phyloP scores from a whole-genome alignment of 2,329 filamentous ascomycete species.

The Leptosphaerulina australis region DNA sequence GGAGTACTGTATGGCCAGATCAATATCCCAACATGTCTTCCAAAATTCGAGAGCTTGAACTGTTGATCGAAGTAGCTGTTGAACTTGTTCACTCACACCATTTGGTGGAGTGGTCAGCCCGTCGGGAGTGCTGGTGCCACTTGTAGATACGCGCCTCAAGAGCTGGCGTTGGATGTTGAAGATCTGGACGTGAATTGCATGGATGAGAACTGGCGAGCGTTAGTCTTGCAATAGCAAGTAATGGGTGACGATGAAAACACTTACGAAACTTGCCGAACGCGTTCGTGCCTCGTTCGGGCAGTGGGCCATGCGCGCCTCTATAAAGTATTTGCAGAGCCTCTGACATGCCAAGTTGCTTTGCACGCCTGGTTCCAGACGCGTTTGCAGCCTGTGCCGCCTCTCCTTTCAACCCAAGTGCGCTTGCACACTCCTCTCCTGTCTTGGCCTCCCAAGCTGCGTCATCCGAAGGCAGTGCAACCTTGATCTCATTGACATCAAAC shows the following conservation, averaged over 20 bases:
- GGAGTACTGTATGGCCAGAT: slow-evolving; percentile 72
- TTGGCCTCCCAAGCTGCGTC: slow-evolving; percentile 76
- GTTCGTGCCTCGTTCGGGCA: slow-evolving; percentile 71
- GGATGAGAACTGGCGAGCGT: slow-evolving; percentile 63
- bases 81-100: slow-evolving; percentile 52
- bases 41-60: slow-evolving; percentile 69
- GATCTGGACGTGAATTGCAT: slow-evolving; percentile 70
- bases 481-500: slow-evolving; percentile 68
- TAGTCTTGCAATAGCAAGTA: slow-evolving; percentile 4
- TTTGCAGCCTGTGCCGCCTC: slow-evolving; percentile 63
- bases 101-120: slow-evolving; percentile 54
- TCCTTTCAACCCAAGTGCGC: slow-evolving; percentile 69
- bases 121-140: slow-evolving; percentile 62
- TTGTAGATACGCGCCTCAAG: slow-evolving; percentile 43
- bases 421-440: slow-evolving; percentile 64
- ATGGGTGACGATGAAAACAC: background rate
- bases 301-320: slow-evolving; percentile 61
- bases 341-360: slow-evolving; percentile 69
- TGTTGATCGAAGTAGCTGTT: slow-evolving; percentile 56
- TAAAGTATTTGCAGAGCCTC: slow-evolving; percentile 67
- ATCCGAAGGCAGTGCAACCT: slow-evolving; percentile 71
- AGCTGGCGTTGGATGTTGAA: slow-evolving; percentile 58
- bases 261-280: slow-evolving; percentile 70
- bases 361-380: slow-evolving; percentile 65
- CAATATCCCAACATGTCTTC: slow-evolving; percentile 73